Evolutionary conservation across 208 protist species (phyloP).

Genomic region (Acanthamoeba castellanii): DNA sequence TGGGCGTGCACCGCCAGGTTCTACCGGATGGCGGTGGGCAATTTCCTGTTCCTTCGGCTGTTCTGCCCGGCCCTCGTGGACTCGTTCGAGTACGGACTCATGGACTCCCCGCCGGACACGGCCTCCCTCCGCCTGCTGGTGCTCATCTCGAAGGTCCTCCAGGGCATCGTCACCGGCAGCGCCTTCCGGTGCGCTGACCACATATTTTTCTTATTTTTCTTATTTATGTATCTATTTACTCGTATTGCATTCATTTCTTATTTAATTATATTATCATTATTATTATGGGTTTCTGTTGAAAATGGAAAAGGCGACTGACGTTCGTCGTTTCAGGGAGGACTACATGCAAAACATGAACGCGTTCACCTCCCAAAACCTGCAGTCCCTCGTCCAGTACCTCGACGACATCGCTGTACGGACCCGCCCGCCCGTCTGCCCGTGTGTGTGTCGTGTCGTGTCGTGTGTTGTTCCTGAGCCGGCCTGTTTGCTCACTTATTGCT

Average conservation of each 20-base stretch:
- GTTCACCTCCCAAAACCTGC: constrained; percentile 20
- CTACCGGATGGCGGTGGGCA: constrained; percentile 13
- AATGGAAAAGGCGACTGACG: not conserved
- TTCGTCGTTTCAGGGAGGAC: constrained; percentile 14
- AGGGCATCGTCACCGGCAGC: constrained; percentile 8
- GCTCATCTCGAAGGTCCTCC: constrained; percentile 50
- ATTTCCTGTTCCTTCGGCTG: constrained; percentile 51
- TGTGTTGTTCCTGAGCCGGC: not conserved
- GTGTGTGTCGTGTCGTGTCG: not conserved
- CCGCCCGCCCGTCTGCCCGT: not conserved
- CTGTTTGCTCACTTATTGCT: not conserved
- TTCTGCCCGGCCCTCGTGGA: constrained; percentile 41
- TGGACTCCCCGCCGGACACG: constrained; percentile 28
- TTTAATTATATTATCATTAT: no score
- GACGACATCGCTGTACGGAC: constrained; percentile 53
- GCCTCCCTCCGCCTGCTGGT: constrained; percentile 9
- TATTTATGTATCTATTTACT: no score
- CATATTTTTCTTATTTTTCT: no score
- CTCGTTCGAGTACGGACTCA: constrained; percentile 28
- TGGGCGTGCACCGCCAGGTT: no score
- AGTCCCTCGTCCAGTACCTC: constrained; percentile 23
- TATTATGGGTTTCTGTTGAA: not conserved
- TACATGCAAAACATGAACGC: constrained; percentile 63
- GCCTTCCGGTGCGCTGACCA: constrained; percentile 43
- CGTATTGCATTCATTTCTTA: no score